Base-by-base conservation (phyloP, 73 alveolate genomes). In the Paramecium octaurelia region DNA sequence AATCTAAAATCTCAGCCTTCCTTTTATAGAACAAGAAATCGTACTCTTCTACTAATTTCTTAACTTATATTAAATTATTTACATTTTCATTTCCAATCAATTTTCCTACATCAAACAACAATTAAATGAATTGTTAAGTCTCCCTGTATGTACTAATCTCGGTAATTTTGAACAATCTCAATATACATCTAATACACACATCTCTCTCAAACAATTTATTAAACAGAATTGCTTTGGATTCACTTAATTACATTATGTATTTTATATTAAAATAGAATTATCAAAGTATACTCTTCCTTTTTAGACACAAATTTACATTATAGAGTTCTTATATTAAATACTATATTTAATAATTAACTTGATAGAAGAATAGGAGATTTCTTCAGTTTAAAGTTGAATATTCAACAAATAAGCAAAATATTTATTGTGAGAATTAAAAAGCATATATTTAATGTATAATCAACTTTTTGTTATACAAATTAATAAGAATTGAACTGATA, bases 141-240 rank as follows among this genome's bases (percentile, higher is more conserved):
- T 89, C 88, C 24, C 88, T 42, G 40, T 70, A 89, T 14, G 64
- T 35, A 21, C 75, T 64, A 12, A 70, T 48, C 20, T 89, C 86
- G 6, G 80, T 89, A 43, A 89, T 71, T 70, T 71, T 71, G 31
- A 89, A 71, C 6, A 83, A 31, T 89, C 94, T 68, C 29, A 89
- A 89, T 89, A 89, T 89, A 36, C 94, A 89, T 50, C 94, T 89
- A 14, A 89, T 83, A 8, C 94, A 89, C 27, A 58, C 75, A 89
- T 64, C 86, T 29, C 58, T 40, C 43, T 89, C 84, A 23, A 34
- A 89, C 36, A 89, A 71, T 10, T 89, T 89, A 8, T 42, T 40
- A 42, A 80, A 31, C 11, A 80, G 20, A 38, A 35, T 24, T 20
- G 88, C 88, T 20, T 38, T 75, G 6, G 58, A 34, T 31, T 75